Conservation (phyloP, 495 filamentous ascomycete genomes). For the Hyaloscypha bicolor region DNA sequence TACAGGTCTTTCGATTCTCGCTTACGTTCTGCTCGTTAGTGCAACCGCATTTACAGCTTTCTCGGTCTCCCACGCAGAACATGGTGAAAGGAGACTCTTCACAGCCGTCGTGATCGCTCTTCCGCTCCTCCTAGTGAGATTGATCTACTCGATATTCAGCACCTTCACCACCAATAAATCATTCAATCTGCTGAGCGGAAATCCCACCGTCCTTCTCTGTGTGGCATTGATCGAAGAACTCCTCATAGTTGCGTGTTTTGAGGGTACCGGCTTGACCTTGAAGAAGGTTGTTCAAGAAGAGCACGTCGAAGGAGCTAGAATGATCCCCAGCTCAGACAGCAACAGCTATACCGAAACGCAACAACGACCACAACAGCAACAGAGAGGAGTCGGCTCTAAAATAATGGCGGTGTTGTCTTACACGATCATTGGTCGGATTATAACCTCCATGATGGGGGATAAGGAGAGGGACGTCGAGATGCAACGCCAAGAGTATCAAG, state of each 20-base stretch:
- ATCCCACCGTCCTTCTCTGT: conserved; percentile 39
- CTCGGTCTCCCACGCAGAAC: conserved; percentile 21
- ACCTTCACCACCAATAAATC: conserved; percentile 37
- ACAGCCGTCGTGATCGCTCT: conserved; percentile 39
- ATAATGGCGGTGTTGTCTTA: conserved; percentile 20
- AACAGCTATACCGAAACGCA: not conserved
- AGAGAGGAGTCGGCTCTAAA: conserved; percentile 1
- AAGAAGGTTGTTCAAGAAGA: conserved; percentile 11
- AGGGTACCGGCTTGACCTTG: conserved; percentile 41
- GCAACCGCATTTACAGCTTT: conserved; percentile 26
- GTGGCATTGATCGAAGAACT: conserved; percentile 46
- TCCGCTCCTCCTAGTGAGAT: conserved; percentile 44
- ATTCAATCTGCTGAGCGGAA: conserved; percentile 42
- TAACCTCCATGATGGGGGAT: conserved; percentile 18
- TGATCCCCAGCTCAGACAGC: not conserved
- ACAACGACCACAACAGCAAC: not conserved
- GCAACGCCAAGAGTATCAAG: conserved; percentile 10
- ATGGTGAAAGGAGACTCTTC: conserved; percentile 40
- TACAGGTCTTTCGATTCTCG: conserved; percentile 29
- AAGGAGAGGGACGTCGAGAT: conserved; percentile 23
- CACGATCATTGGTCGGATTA: conserved; percentile 29
- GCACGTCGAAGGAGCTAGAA: conserved; percentile 2
- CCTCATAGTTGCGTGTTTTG: conserved; percentile 36
- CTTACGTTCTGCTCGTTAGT: conserved; percentile 29
- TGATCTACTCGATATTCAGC: conserved; percentile 40